Percentiles rank a stretch among this genome's conserved stretches.
These are phyloP conservation scores for Lepidium campestre DNA, from an alignment of 441 rosid genomes.

Conservation along the genomic window DNA sequence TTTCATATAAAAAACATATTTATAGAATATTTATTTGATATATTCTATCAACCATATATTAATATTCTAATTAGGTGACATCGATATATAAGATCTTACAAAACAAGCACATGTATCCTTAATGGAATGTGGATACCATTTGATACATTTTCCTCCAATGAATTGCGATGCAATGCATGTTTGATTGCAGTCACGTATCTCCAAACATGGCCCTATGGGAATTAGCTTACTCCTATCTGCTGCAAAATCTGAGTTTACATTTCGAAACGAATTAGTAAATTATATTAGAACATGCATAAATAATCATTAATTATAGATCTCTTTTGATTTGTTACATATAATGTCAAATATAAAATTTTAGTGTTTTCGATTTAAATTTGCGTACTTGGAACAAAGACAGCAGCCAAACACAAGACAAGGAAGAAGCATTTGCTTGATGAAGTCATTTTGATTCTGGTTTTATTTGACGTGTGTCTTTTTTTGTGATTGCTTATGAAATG, in stretches of 20 bases:
- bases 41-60: neutral
- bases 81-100: neutral
- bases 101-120: conserved; percentile 8
- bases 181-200: conserved; percentile 17
- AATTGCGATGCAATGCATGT: conserved; percentile 16
- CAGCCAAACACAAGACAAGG: neutral
- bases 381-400: conserved; percentile 8
- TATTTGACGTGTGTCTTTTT: neutral
- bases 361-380: neutral
- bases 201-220: conserved; percentile 14
- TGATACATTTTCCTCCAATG: conserved; percentile 16
- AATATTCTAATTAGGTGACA: neutral
- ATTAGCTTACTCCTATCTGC: conserved; percentile 13
- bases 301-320: neutral
- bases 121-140: conserved; percentile 2
- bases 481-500: neutral
- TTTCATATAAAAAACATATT: neutral
- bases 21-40: neutral
- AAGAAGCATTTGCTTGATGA: neutral
- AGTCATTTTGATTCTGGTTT: neutral
- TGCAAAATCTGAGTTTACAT: neutral
- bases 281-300: neutral
- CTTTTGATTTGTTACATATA: neutral
- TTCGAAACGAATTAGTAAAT: neutral
- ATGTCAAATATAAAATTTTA: neutral